phyloP scores from a whole-genome alignment of 2,329 filamentous ascomycete species.

The Mollisiaceae sp. region DNA sequence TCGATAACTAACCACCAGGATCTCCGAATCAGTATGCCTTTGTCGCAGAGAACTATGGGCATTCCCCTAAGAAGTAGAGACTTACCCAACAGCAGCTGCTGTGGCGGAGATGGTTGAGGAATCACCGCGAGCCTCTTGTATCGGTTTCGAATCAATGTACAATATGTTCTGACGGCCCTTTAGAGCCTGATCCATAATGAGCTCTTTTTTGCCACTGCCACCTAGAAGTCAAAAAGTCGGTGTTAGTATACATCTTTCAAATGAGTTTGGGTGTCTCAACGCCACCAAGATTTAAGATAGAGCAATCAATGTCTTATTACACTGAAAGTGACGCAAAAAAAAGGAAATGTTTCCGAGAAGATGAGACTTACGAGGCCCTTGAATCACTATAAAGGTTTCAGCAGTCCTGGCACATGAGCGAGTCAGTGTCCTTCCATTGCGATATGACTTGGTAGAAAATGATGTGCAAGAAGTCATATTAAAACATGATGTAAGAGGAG shows the following conservation, averaged over 20 bases:
- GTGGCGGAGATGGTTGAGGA: constrained; percentile 82
- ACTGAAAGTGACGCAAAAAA: no score
- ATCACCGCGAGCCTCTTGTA: constrained; percentile 90
- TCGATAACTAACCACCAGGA: constrained; percentile 57
- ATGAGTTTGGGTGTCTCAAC: no score
- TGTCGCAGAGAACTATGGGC: no score
- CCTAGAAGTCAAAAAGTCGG: no score
- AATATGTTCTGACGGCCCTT: constrained; percentile 78
- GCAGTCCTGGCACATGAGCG: constrained; percentile 53
- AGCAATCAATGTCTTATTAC: no score
- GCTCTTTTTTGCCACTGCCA: constrained; percentile 74
- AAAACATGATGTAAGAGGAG: no score
- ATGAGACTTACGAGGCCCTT: constrained; percentile 82
- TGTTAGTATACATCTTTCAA: no score
- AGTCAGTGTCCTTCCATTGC: not conserved
- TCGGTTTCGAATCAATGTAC: constrained; percentile 89
- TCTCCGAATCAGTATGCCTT: no score
- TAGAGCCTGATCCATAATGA: constrained; percentile 78
- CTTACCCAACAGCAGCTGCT: constrained; percentile 74
- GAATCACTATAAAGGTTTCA: constrained; percentile 92
- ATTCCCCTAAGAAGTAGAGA: not conserved
- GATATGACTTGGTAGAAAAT: no score
- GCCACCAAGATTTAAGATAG: no score
- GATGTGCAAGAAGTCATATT: no score
- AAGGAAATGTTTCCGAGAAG: no score